These are phyloP conservation scores for Cocos nucifera DNA, from an alignment of 176 grass and related monocot genomes.

Conservation along the genomic window DNA sequence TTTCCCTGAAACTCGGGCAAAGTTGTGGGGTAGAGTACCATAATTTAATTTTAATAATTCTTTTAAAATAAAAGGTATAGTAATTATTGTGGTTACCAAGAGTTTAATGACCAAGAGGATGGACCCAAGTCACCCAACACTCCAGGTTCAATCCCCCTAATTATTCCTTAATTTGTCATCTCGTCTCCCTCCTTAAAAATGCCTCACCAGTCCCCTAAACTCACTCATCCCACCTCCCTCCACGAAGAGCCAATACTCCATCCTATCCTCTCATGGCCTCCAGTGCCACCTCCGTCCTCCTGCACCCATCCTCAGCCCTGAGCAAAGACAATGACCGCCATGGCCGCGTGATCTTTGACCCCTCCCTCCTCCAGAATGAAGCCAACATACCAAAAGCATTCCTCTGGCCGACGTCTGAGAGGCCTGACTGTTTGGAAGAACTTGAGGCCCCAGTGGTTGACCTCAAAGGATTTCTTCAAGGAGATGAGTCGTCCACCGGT, in stretches of 20 bases:
- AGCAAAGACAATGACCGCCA: background rate
- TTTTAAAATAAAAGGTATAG: too few species aligned
- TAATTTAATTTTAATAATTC: too few species aligned
- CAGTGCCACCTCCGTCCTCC: background rate
- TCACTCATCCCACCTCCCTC: background rate
- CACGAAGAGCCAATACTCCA: background rate
- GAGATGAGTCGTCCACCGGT: conserved; percentile 12
- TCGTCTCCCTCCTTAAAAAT: too few species aligned
- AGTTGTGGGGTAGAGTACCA: too few species aligned
- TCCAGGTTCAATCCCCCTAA: too few species aligned
- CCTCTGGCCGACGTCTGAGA: conserved; percentile 43
- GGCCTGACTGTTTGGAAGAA: conserved; percentile 11
- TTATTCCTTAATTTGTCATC: too few species aligned
- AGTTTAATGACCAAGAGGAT: too few species aligned
- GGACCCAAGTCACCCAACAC: too few species aligned
- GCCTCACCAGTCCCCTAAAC: background rate
- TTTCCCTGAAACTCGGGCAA: too few species aligned
- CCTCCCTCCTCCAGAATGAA: background rate
- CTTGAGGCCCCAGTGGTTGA: conserved; percentile 53
- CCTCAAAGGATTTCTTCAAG: conserved; percentile 23
- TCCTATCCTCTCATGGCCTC: conserved; percentile 1
- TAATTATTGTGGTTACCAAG: too few species aligned
- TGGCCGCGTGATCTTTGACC: conserved; percentile 6
- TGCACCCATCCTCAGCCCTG: background rate
- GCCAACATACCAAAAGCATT: conserved; percentile 38